Base-by-base conservation (phyloP, 768 basidiomycete species). In the Agrocybe praecox region DNA sequence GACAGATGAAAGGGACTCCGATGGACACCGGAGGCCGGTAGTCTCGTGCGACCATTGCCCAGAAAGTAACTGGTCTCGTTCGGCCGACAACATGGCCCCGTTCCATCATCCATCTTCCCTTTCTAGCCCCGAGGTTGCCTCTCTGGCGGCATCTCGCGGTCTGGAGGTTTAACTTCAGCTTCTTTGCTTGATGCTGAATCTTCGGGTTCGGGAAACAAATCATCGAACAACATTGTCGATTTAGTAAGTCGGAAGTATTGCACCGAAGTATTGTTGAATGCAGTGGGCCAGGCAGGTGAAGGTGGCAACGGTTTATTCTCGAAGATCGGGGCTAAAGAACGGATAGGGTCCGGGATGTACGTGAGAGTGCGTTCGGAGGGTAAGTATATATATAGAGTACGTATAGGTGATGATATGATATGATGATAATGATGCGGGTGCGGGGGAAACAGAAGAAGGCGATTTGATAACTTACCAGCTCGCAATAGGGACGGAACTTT, bases 211-310 rank as follows among this genome's bases (percentile, higher is more conserved):
- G 49, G 57, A 49, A 55, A 26, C 34, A 64, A 33, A 42, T 61
- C 36, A 24, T 56, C 50, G 45, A 55, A 49, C 26, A 29, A 17
- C 23, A 34, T 48, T 46, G 43, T 48, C 48, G 43, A 23, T 52
- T 52, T 15, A 47, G 42, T 24, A 19, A 24, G 36, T 22, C 53
- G 48, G 63, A 59, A 53, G 60, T 55, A 84, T 69, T 90, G 89
- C 1, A 87, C 73, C 14, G 87, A 76, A 29, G 80, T 81, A 67
- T 80, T 87, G 65, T 84, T 89, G 75, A 91, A 91, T 17, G 88
- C 88, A 18, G 82, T 80, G 18, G 85, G 80, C 72, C 79, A 84
- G 6, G 70, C 56, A 21, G 59, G 57, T n/a, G 80, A 82, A 34
- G 69, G 59, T 59, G 85, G 87, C 49, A 91, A 73, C 14, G 79